Percentiles rank a stretch among this genome's conserved stretches.
phyloP scores from a whole-genome alignment of 2,329 filamentous ascomycete genomes.

The Aspergillus japonicus region DNA sequence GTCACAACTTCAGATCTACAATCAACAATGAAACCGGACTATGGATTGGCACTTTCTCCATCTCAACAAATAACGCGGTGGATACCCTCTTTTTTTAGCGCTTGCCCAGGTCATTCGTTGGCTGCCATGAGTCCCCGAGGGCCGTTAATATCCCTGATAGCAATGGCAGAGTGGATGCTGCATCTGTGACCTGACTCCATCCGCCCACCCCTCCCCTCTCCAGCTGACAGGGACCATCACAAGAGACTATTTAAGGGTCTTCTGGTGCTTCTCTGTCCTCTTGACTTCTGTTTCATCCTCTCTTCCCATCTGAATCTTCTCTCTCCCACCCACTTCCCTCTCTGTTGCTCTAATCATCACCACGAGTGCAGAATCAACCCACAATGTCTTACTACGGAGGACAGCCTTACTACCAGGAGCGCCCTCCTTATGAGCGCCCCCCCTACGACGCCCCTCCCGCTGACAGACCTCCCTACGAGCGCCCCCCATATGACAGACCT shows the following conservation, averaged over 20 bases:
- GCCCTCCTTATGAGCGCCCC: conserved; percentile 11
- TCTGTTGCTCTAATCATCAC: conserved; percentile 1
- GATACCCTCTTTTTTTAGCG: conserved; percentile 14
- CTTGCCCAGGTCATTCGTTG: neutral
- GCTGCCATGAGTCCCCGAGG: neutral
- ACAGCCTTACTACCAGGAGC: conserved; percentile 14
- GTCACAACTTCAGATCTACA: conserved; percentile 7
- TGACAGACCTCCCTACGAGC: conserved; percentile 13
- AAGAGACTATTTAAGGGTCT: conserved; percentile 2
- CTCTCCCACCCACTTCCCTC: neutral
- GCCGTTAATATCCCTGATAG: neutral
- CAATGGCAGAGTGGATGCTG: neutral
- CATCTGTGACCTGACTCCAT: conserved; percentile 6
- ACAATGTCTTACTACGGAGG: conserved; percentile 20
- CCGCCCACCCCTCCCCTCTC: neutral
- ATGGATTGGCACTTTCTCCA: conserved; percentile 14
- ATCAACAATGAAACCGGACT: conserved; percentile 11
- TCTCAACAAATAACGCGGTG: conserved; percentile 19
- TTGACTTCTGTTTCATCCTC: neutral
- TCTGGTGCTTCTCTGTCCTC: neutral
- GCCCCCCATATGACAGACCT: conserved; percentile 12
- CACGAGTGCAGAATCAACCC: neutral
- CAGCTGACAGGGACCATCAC: conserved; percentile 4
- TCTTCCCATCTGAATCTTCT: conserved; percentile 5
- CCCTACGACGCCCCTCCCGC: conserved; percentile 5